These are phyloP conservation scores for Chytridium lagenaria DNA, from an alignment of 371 early-diverging fungal genomes.

Conservation along the genomic window DNA sequence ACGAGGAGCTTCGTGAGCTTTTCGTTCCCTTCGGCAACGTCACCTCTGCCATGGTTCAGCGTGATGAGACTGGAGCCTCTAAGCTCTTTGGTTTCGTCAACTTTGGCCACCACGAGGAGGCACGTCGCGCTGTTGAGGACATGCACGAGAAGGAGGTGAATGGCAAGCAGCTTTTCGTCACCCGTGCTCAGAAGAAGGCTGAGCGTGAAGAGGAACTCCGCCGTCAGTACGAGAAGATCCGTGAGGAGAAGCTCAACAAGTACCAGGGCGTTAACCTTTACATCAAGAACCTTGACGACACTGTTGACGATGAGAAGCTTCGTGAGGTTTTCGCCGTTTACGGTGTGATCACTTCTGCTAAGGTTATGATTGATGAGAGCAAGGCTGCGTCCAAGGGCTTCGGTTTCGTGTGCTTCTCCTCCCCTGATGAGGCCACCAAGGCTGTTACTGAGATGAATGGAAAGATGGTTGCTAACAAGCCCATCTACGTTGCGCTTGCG, in stretches of 20 bases:
- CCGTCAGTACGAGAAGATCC: constrained; percentile 89
- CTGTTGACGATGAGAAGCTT: constrained; percentile 92
- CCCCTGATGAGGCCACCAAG: constrained; percentile 64
- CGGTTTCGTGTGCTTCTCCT: constrained; percentile 80
- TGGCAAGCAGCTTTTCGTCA: constrained; percentile 93
- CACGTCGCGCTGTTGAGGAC: constrained; percentile 89
- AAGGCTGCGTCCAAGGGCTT: constrained; percentile 76
- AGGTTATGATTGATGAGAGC: constrained; percentile 95
- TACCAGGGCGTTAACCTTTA: constrained; percentile 98
- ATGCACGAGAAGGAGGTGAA: constrained; percentile 91
- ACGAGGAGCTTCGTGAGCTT: constrained; percentile 83
- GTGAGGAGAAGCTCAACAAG: constrained; percentile 94
- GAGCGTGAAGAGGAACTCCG: constrained; percentile 98
- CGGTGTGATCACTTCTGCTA: constrained; percentile 95
- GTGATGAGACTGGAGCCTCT: constrained; percentile 82
- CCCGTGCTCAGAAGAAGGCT: constrained; percentile 98
- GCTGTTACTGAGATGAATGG: constrained; percentile 74
- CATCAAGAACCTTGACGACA: constrained; percentile 97
- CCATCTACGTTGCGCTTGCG: constrained; percentile 96
- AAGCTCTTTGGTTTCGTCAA: constrained; percentile 98
- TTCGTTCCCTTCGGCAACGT: constrained; percentile 88
- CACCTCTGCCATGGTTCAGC: constrained; percentile 79
- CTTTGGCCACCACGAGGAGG: constrained; percentile 92
- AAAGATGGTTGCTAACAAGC: constrained; percentile 88
- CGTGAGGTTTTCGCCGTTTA: constrained; percentile 94